Percentiles rank a stretch among this genome's conserved stretches.
These are phyloP conservation scores for Rhododendron ovatum DNA, from an alignment of 148 eudicot genomes.

Conservation along the genomic window DNA sequence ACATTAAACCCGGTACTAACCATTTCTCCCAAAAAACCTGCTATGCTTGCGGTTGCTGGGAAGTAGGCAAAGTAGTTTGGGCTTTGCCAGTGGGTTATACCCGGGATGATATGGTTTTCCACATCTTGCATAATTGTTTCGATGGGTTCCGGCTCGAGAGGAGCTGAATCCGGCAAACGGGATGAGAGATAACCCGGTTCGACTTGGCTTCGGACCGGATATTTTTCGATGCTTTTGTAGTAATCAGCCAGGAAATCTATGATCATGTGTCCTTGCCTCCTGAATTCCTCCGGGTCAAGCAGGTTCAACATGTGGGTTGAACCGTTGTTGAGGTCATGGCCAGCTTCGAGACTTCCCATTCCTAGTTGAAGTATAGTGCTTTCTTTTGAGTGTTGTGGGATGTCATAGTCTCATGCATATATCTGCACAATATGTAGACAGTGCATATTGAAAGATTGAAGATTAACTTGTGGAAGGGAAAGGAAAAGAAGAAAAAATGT, in stretches of 20 bases:
- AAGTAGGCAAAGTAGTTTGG: neutral
- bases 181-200: neutral
- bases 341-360: conserved; percentile 12
- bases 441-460: too few relatives aligned
- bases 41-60: neutral
- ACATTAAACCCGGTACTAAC: neutral
- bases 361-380: too few relatives aligned
- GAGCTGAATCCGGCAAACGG: neutral
- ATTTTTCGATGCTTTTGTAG: neutral
- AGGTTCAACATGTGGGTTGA: conserved; percentile 16
- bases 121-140: neutral
- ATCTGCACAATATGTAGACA: too few relatives aligned
- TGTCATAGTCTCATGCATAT: neutral
- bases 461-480: too few relatives aligned
- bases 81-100: neutral
- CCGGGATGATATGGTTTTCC: neutral
- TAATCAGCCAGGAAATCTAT: neutral
- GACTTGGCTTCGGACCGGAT: neutral
- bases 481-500: too few relatives aligned
- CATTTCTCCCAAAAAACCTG: neutral
- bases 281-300: conserved; percentile 32
- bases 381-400: too few relatives aligned
- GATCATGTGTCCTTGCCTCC: conserved; percentile 29
- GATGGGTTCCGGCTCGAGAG: neutral
- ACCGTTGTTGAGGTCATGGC: conserved; percentile 11